Percentiles rank a stretch among this genome's conserved stretches.
phyloP scores from a whole-genome alignment of 108 stramenopile species.

The Mayamaea pseudoterrestris region DNA sequence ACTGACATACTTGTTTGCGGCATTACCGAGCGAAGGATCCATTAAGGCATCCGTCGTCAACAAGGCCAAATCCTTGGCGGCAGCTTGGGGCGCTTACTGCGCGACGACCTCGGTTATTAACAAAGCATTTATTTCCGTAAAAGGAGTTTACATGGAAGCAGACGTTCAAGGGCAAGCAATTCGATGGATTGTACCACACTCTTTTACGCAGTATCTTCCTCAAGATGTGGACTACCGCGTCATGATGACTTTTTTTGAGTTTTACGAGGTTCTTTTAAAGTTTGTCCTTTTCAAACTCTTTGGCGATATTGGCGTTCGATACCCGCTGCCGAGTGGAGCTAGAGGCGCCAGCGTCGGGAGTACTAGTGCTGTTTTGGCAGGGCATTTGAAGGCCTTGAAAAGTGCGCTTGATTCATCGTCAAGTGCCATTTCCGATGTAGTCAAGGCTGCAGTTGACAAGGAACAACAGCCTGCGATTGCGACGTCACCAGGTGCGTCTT shows the following conservation, averaged over 20 bases:
- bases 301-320: conserved; percentile 73
- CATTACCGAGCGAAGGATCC: conserved; percentile 65
- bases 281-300: conserved; percentile 97
- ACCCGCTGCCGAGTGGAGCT: conserved; percentile 70
- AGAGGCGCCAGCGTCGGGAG: conserved; percentile 40
- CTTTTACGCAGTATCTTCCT: conserved; percentile 89
- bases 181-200: conserved; percentile 94
- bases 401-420: conserved; percentile 44
- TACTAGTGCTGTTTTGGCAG: conserved; percentile 53
- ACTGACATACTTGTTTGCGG: conserved; percentile 86
- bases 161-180: conserved; percentile 56
- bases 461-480: conserved; percentile 7
- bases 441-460: conserved; percentile 40
- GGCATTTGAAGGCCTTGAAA: conserved; percentile 46
- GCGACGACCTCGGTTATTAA: conserved; percentile 70
- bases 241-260: conserved; percentile 98
- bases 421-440: conserved; percentile 48
- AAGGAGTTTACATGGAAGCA: conserved; percentile 94
- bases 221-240: conserved; percentile 95
- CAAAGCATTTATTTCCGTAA: conserved; percentile 96
- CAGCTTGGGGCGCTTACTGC: conserved; percentile 92
- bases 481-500: conserved; percentile 12
- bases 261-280: conserved; percentile 89
- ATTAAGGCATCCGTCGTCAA: conserved; percentile 69
- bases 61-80: conserved; percentile 70